Base-by-base conservation (phyloP, 148 eudicot genomes). In the Vaccinium vitisidaea region DNA sequence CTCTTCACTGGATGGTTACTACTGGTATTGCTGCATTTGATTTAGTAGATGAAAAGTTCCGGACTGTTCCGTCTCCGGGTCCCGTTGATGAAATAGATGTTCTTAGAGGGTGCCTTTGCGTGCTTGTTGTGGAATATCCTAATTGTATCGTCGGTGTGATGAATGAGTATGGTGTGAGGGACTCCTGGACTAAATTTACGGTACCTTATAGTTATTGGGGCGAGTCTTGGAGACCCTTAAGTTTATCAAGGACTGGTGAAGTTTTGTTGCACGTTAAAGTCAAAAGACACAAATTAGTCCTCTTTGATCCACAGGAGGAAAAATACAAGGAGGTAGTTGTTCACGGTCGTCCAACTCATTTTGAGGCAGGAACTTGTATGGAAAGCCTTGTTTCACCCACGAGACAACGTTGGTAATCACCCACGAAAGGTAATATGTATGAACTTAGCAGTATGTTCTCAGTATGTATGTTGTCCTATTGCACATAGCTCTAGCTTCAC, bases 131-230 rank as follows among this genome's bases (percentile, higher is more conserved):
- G 53, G 19, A 7, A 15, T 0, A n/a, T 56, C 1, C 2, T 58
- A 11, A 48, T 80, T 56, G 9, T 10, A 21, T 56, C 9, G 18
- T 80, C 6, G 58, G 69, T 49, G 25, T 80, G 23, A 80, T 80
- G 82, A 58, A 56, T 8, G 27, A 80, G 23, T 80, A 80, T 18
- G 70, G 82, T 30, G 70, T 80, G 21, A 5, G 25, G 13, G 70
- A 80, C 32, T 80, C 82, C n/a, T 80, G 82, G 82, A 39, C 63
- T 8, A 58, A 55, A 52, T 80, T 21, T 53, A 58, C 69, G 7
- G 6, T 30, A 18, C 15, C 13, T 55, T 55, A 27, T 8, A 4
- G 48, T 58, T 5, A 43, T 43, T 43, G 46, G 46, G 9, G 19
- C 18, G 56, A 18, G 32, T 50, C 23, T 16, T 30, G 16, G 19